Percentiles rank a stretch among this genome's conserved stretches.
Evolutionary conservation across 1,284 basidiomycete genomes (phyloP).

Genomic region (Ceratobasidium sp.): DNA sequence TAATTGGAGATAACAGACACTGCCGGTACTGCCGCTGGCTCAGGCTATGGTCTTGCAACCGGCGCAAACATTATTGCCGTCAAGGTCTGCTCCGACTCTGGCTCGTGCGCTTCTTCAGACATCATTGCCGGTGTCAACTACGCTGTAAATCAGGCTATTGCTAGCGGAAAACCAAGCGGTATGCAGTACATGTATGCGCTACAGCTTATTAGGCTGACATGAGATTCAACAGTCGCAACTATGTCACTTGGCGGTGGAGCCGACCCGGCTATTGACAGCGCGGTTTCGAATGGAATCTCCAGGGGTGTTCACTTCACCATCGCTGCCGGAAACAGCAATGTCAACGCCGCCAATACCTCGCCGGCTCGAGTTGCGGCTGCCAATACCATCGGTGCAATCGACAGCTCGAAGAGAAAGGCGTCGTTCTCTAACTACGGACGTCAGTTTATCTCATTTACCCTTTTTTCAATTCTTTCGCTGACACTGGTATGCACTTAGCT

Average conservation of each 20-base stretch:
- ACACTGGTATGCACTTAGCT: constrained; percentile 43
- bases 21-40: constrained; percentile 63
- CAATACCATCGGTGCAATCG: constrained; percentile 89
- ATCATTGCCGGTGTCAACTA: constrained; percentile 88
- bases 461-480: no score
- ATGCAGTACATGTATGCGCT: neutral
- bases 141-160: constrained; percentile 72
- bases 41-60: constrained; percentile 95
- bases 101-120: constrained; percentile 94
- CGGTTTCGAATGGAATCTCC: constrained; percentile 71
- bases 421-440: constrained; percentile 87
- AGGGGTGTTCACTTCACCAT: constrained; percentile 94
- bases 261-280: constrained; percentile 48
- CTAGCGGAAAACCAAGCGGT: constrained; percentile 59
- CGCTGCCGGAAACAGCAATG: constrained; percentile 84
- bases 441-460: constrained; percentile 58
- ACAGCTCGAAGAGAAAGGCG: constrained; percentile 83
- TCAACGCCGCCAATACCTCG: constrained; percentile 59
- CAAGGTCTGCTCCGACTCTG: constrained; percentile 95
- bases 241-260: constrained; percentile 48
- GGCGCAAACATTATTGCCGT: constrained; percentile 92
- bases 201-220: neutral
- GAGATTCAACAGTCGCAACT: constrained; percentile 37
- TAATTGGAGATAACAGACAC: constrained; percentile 31
- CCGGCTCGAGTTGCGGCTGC: constrained; percentile 77